Percentiles rank a stretch among this genome's conserved stretches.
Conservation (phyloP, 2,329 filamentous ascomycete genomes). For the Pseudocercospora eumusae region DNA sequence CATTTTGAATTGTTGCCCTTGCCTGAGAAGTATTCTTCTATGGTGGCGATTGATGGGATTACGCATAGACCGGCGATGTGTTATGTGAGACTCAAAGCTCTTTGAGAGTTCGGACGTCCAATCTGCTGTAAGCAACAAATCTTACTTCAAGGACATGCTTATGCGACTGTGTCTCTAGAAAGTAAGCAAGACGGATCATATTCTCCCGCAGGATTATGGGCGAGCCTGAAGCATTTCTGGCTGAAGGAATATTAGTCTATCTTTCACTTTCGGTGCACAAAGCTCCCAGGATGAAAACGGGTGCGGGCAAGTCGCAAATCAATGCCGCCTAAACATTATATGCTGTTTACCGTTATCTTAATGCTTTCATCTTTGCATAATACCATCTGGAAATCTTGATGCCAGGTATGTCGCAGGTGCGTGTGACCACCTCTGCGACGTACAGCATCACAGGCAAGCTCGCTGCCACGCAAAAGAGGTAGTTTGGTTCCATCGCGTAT, state of each 20-base stretch:
- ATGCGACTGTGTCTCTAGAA: too few relatives aligned
- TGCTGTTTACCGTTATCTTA: slow-evolving; percentile 13
- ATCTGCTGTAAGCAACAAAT: too few relatives aligned
- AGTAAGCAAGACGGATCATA: too few relatives aligned
- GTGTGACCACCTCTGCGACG: slow-evolving; percentile 33
- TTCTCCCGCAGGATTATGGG: too few relatives aligned
- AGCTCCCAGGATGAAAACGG: background rate
- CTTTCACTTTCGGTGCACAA: background rate
- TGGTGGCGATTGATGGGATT: slow-evolving; percentile 32
- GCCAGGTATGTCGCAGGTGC: slow-evolving; percentile 31
- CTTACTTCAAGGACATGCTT: too few relatives aligned
- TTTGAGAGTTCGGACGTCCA: background rate
- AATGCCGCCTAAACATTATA: background rate
- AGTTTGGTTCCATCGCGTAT: slow-evolving; percentile 31
- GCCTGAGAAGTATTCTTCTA: slow-evolving; percentile 31
- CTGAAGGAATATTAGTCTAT: slow-evolving; percentile 4
- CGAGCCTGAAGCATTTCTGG: slow-evolving; percentile 1
- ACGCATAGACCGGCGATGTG: slow-evolving; percentile 36
- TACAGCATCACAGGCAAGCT: slow-evolving; percentile 34
- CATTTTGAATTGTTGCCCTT: slow-evolving; percentile 33
- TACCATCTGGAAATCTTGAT: slow-evolving; percentile 29
- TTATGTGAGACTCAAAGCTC: slow-evolving; percentile 29
- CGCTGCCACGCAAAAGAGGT: slow-evolving; percentile 30
- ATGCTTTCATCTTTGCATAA: slow-evolving; percentile 27
- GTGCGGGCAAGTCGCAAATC: background rate